These are phyloP conservation scores for Fragaria iinumae DNA, from an alignment of 306 rosid species.

Conservation along the genomic window DNA sequence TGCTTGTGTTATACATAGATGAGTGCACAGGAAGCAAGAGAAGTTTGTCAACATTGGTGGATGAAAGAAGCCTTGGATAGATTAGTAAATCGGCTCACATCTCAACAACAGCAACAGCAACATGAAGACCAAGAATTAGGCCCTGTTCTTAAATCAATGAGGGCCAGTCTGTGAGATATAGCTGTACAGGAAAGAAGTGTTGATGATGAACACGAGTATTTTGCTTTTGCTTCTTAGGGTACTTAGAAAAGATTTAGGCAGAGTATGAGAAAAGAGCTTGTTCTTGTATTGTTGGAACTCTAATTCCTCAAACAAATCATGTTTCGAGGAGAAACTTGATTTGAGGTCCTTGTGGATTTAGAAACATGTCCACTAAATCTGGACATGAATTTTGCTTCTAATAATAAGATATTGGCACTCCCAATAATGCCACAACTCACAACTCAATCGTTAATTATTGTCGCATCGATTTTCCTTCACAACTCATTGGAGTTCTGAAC, in stretches of 20 bases:
- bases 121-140: slow-evolving; percentile 20
- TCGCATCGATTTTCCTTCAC: background rate
- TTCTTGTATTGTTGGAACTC: slow-evolving; percentile 5
- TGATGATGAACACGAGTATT: background rate
- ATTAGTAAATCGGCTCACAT: slow-evolving; percentile 49
- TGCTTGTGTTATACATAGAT: slow-evolving; percentile 40
- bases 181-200: background rate
- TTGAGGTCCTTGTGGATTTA: background rate
- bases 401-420: background rate
- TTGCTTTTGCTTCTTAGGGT: slow-evolving; percentile 12
- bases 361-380: background rate
- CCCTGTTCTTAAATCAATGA: slow-evolving; percentile 30
- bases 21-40: slow-evolving; percentile 72
- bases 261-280: slow-evolving; percentile 7
- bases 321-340: background rate
- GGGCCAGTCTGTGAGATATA: slow-evolving; percentile 13
- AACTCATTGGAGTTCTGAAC: background rate
- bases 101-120: slow-evolving; percentile 25
- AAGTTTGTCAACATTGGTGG: slow-evolving; percentile 90
- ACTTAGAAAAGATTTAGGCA: slow-evolving; percentile 5
- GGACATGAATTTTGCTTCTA: background rate
- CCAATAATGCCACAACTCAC: background rate
- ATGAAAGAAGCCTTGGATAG: slow-evolving; percentile 89
- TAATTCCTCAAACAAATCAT: background rate
- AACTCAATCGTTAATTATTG: background rate